These are phyloP conservation scores for Ganoderma lucidum DNA, from an alignment of 1,284 basidiomycete species.

Conservation along the genomic window DNA sequence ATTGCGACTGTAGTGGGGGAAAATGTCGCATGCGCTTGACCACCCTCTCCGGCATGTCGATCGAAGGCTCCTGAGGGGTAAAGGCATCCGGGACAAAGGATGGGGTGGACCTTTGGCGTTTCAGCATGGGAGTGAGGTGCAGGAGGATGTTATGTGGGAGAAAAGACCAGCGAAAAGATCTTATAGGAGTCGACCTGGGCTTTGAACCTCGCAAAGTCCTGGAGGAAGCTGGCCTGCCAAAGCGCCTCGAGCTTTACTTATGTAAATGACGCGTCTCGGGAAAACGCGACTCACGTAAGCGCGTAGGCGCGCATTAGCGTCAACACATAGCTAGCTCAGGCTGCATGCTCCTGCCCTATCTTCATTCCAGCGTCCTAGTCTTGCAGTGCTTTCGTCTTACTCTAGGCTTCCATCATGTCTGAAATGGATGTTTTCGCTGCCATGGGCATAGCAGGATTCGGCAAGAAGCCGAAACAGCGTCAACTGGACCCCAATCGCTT, in stretches of 20 bases:
- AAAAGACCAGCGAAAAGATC: slow-evolving; percentile 5
- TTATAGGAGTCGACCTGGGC: slow-evolving; percentile 1
- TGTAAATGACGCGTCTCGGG: slow-evolving; percentile 30
- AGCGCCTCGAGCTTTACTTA: background rate
- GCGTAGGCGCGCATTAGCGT: background rate
- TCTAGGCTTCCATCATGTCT: slow-evolving; percentile 49
- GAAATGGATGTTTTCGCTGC: slow-evolving; percentile 75
- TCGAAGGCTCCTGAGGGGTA: slow-evolving; percentile 29
- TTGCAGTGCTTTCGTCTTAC: background rate
- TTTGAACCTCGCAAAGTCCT: slow-evolving; percentile 14
- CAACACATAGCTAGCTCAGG: background rate
- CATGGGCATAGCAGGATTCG: slow-evolving; percentile 85
- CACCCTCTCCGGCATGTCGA: slow-evolving; percentile 38
- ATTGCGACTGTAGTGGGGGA: slow-evolving; percentile 31
- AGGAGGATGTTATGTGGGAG: background rate
- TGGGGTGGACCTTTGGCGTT: slow-evolving; percentile 66
- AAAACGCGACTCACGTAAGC: slow-evolving; percentile 30
- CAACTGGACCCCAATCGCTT: slow-evolving; percentile 75
- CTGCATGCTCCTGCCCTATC: background rate
- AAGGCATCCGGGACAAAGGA: slow-evolving; percentile 53
- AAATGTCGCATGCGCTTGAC: slow-evolving; percentile 45
- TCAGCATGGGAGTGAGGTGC: slow-evolving; percentile 59
- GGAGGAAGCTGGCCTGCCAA: slow-evolving; percentile 10
- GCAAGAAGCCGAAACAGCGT: slow-evolving; percentile 71
- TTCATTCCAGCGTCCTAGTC: background rate